Evolutionary conservation across 2,329 filamentous ascomycete species (phyloP), one percentile per base, ranked within the genome.

Genomic region (Epichloe gansuensis): DNA sequence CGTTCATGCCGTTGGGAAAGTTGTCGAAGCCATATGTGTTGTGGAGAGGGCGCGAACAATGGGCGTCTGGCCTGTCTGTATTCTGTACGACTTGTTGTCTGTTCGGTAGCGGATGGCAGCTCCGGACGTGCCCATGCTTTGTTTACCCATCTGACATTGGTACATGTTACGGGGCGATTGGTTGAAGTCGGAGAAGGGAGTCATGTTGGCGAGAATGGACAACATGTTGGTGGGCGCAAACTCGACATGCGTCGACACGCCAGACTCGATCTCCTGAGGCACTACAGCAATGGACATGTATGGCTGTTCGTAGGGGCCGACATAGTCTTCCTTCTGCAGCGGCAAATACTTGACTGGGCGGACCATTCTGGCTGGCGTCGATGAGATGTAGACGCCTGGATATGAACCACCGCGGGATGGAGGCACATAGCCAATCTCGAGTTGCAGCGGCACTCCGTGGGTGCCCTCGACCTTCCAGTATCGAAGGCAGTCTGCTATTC

Each of bases 91-190:
- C 73, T 98, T 98, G 80, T 98, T 97, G 72, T 98, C 93, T 48
- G 91, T 95, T 65, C 93, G 83, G 71, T 94, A 87, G 54, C 82
- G 79, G 57, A 91, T 75, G 2, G 91, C 86, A 7, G 91, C 87
- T 54, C 86, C 91, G 3, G 91, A 90, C 25, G 93, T 97, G 68
- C 93, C 93, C 93, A 98, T 98, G 0, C 91, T 91, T 73, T 98
- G 93, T 69, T 98, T 98, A 73, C 89, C 90, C 93, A 97, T 97
- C 76, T 97, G 93, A 73, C 91, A 96, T 67, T 95, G 88, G 67
- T 97, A 98, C 91, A 97, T 97, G 72, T 98, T 98, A 78, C 93
- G 80, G 1, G 93, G 93, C 13, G 91, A 96, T 69, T 98, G 93
- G 71, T 98, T 98, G 73, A 95, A 95, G 67, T 98, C 89, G 46